Evolutionary conservation across 352 stramenopile genomes (phyloP).

Genomic region (Paralagenidium karlingii): DNA sequence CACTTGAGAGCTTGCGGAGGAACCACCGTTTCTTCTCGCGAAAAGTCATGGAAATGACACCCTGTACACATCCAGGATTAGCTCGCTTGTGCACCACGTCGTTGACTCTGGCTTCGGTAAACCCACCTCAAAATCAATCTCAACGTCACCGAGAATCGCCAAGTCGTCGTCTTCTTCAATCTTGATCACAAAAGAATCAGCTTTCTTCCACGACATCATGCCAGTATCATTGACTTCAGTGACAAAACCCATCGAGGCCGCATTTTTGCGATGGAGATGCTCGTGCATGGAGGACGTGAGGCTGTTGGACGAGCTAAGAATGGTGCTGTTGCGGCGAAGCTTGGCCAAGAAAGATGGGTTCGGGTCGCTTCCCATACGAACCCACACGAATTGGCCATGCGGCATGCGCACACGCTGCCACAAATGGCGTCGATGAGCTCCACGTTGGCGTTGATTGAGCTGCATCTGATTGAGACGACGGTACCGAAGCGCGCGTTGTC

Average conservation of each 20-base stretch:
- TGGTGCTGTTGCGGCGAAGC: slow-evolving; percentile 33
- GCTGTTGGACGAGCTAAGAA: slow-evolving; percentile 20
- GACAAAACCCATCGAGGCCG: slow-evolving; percentile 49
- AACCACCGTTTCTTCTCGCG: slow-evolving; percentile 71
- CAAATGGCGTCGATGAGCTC: slow-evolving; percentile 41
- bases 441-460: slow-evolving; percentile 52
- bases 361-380: background rate
- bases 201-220: slow-evolving; percentile 31
- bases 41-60: slow-evolving; percentile 51
- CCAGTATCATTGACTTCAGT: slow-evolving; percentile 34
- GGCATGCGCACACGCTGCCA: slow-evolving; percentile 42
- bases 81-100: too few species aligned
- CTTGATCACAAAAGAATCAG: slow-evolving; percentile 26
- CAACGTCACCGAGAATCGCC: slow-evolving; percentile 12
- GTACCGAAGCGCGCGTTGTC: slow-evolving; percentile 53
- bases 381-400: slow-evolving; percentile 63
- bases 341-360: slow-evolving; percentile 35
- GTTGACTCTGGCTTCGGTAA: too few species aligned
- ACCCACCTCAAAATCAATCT: slow-evolving; percentile 52
- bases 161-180: slow-evolving; percentile 18
- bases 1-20: slow-evolving; percentile 37
- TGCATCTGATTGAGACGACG: slow-evolving; percentile 57
- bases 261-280: slow-evolving; percentile 68
- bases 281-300: slow-evolving; percentile 35
- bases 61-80: too few species aligned